These are phyloP conservation scores for Thalassiosira hispida DNA, from an alignment of 352 stramenopile genomes.

Conservation along the genomic window DNA sequence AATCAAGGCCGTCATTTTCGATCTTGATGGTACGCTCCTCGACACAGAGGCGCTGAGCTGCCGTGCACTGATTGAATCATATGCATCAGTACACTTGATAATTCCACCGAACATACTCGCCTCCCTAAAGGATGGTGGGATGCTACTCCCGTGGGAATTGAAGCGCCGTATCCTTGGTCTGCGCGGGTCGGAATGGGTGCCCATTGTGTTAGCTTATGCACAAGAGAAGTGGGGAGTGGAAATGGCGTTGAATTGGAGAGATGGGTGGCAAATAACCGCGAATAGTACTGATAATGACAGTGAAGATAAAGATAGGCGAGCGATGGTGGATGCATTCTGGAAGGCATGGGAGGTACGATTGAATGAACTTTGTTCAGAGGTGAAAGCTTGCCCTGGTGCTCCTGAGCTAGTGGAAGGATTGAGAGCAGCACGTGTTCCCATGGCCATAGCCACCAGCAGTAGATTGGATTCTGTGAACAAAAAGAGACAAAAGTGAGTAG, in stretches of 20 bases:
- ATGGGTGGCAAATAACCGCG: constrained; percentile 5
- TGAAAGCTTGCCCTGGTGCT: constrained; percentile 69
- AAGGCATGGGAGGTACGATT: constrained; percentile 65
- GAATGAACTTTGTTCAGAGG: constrained; percentile 63
- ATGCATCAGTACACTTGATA: constrained; percentile 29
- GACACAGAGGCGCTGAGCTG: constrained; percentile 75
- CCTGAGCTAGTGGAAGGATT: constrained; percentile 62
- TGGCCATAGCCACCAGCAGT: constrained; percentile 74
- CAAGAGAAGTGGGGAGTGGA: constrained; percentile 56
- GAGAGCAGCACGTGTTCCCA: constrained; percentile 36
- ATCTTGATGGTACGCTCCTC: constrained; percentile 79
- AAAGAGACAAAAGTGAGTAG: constrained; percentile 57
- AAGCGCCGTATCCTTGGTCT: constrained; percentile 75
- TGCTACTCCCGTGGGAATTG: constrained; percentile 72
- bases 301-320: constrained; percentile 6
- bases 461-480: constrained; percentile 60
- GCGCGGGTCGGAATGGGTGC: constrained; percentile 73
- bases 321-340: constrained; percentile 51
- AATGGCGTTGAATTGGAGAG: constrained; percentile 40
- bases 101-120: constrained; percentile 47
- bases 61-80: constrained; percentile 66
- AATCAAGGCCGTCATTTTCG: constrained; percentile 79
- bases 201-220: constrained; percentile 67
- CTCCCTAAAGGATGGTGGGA: constrained; percentile 26
- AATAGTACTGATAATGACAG: constrained; percentile 16